Base-by-base conservation (phyloP, 768 basidiomycete species). In the Mycena kentingensis region DNA sequence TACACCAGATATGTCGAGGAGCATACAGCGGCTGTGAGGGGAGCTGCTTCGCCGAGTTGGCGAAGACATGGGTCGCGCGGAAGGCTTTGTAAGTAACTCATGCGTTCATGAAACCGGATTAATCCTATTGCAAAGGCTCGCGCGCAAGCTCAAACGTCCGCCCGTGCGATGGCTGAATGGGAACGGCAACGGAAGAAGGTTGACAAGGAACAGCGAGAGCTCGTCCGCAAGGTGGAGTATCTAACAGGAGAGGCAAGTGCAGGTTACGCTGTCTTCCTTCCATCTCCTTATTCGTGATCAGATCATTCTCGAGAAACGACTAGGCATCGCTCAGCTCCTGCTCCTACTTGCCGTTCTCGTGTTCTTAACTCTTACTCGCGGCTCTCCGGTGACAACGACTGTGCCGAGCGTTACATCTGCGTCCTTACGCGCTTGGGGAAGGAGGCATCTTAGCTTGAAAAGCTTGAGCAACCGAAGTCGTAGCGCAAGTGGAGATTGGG, bases 291-390 rank as follows among this genome's bases (percentile, higher is more conserved):
- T 31, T 11, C 52, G 13, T 51, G 15, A 38, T 18, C 16, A 96
- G 90, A 83, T 97, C 27, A 73, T 86, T 1, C 78, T 94, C 44
- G 95, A 97, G 69, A 94, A 96, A 62, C 85, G 93, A 2, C 80
- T 97, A 0, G 87, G 93, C 2, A 83, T 97, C 19, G 89, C 88
- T 0, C 95, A 98, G 62, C 78, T 98, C 0, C 85, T 88, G 64
- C 77, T 95, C 5, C 77, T 96, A 5, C 76, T 97, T 3, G 82
- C 87, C 0, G 87, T 97, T 10, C 79, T 96, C 18, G 75, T 93
- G 12, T 93, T 97, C 66, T 88, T 96, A 70, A 83, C 87, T 16
- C 76, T 96, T 46, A 94, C 93, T 4, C 82, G 93, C 5, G 90
- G 91, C 6, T 88, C 83, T 2, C 61, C 61, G 65, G 77, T 46